phyloP scores from a whole-genome alignment of 306 rosid species.

The Acacia confusa region DNA sequence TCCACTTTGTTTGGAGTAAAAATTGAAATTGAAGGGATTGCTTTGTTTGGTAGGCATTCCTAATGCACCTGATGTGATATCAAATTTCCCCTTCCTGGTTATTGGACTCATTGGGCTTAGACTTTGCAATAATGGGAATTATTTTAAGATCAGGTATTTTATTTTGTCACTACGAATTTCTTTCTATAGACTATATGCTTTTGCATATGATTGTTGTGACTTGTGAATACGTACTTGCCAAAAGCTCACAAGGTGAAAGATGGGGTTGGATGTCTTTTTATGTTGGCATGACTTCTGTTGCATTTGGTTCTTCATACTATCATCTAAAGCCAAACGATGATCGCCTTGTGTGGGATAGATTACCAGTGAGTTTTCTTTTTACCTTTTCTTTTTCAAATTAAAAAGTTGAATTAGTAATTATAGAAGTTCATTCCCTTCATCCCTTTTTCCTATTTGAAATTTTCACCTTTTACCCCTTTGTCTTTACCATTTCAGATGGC shows the following conservation, averaged over 20 bases:
- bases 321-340: constrained; percentile 86
- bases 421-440: not conserved
- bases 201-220: constrained; percentile 1
- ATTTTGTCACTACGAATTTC: not conserved
- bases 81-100: constrained; percentile 83
- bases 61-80: constrained; percentile 74
- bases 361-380: constrained; percentile 68
- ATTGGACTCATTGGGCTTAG: constrained; percentile 71
- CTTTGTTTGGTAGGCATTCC: constrained; percentile 64
- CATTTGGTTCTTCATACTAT: constrained; percentile 83
- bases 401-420: not conserved
- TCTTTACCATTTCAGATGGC: constrained; percentile 65
- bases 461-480: constrained; percentile 22
- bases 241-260: constrained; percentile 83
- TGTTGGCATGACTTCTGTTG: constrained; percentile 82
- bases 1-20: not conserved
- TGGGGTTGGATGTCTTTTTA: constrained; percentile 89
- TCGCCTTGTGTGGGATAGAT: constrained; percentile 88
- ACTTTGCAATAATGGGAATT: constrained; percentile 62
- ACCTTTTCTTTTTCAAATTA: not conserved
- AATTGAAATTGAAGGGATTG: not conserved
- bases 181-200: not conserved
- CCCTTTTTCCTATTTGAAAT: not conserved
- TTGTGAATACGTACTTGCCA: not conserved
- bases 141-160: constrained; percentile 69